Evolutionary conservation across 169 alveolate species (phyloP), one percentile per base, ranked within the genome.

Genomic region (Plasmodium gonderi): DNA sequence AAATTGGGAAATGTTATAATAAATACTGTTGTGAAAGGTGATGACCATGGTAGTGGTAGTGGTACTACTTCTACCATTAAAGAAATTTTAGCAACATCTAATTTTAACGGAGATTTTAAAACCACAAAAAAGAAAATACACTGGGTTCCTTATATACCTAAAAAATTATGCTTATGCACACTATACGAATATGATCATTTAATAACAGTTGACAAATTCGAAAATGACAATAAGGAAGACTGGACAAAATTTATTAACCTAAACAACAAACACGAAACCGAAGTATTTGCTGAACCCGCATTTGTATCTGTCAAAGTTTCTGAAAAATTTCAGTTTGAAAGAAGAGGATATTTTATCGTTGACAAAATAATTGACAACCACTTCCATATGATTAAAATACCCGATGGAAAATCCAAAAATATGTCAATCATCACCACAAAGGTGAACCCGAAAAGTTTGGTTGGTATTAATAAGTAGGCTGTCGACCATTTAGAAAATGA

Each of bases 291-390:
- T 5, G 99, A 98, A 92, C 94, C 95, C 17, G 95, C 94, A 20
- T 78, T 97, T 75, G 90, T 95, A 17, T 64, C 89, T 38, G 95
- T 94, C 4, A 75, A 91, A 42, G 94, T 75, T n/a, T 99, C 99
- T 3, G 98, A 96, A 47, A 92, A 94, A 91, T 91, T 98, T 44
- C 99, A 99, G 95, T 96, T 99, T 75, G 99, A 99, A 96, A 97
- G 99, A 96, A 97, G 99, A 95, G 99, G 99, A 1, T 99, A 97
- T 94, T 98, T 97, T 98, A 97, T 96, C 74, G 97, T 98, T 60
- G 99, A 98, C 95, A 93, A 95, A 49, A 93, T 96, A 5, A 95
- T 96, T 7, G 49, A 83, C 36, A 60, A 93, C 33, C 80, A 79
- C n/a, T 65, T 96, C 67, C 96, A 92, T 45, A 92, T 98, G 33